Evolutionary conservation across 139 green algal species (phyloP), one percentile per base, ranked within the genome.

Genomic region (Astrephomene gubernaculifera): DNA sequence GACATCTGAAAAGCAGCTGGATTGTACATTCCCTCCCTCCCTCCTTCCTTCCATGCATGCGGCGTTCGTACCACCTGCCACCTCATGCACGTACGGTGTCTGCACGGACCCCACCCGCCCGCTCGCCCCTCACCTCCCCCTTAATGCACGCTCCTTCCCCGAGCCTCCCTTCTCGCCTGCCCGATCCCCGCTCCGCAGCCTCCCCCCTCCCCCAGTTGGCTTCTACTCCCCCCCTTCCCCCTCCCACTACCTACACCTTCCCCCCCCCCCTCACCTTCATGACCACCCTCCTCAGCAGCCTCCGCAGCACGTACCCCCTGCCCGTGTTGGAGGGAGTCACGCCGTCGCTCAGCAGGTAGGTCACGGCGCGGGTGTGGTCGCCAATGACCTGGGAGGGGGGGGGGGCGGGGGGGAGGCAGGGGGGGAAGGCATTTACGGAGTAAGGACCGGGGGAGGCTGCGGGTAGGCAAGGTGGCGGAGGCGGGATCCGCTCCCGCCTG

Each of bases 251-350:
- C 14, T 7, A 39, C 70, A 29, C 52, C 73, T 8, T 38, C 73
- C 24, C 53, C 35, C 49, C 17, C 33, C 33, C 7, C 53, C 86
- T 43, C 72, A 90, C 90, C 91, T 97, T 96, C 89, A 98, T 96
- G 38, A 98, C 88, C 45, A 95, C 93, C 7, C 95, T 90, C 0
- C 96, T 74, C 57, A 98, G 89, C 64, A 99, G 92, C 27, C 96
- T 90, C 14, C 96, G 91, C 60, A 98, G 88, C 41, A 98, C 91
- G 88, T 99, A 99, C 44, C 96, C 96, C 9, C 96, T 87, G 9
- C 96, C 96, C 5, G 98, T 82, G 85, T 99, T 99, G 78, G 92
- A 96, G 29, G 96, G 93, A 19, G 91, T 87, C 35, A 99, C 95
- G 5, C 96, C 96, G 79, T 97, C 95, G 21, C 89, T 95, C 44